Conservation (phyloP, 2,329 filamentous ascomycete species). For the Cadophora sp. region DNA sequence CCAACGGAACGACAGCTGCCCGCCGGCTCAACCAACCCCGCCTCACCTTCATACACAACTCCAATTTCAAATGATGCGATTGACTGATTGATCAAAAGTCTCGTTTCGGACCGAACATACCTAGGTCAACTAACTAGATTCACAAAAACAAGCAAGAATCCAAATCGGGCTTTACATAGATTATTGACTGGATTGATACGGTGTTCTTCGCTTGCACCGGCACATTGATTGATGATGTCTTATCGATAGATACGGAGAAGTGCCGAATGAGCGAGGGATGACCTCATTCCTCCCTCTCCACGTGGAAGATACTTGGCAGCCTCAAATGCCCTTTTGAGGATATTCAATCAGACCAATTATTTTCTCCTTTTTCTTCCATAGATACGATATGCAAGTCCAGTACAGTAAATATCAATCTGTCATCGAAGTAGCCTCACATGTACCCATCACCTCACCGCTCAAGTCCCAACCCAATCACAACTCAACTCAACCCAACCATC, state of each 20-base stretch:
- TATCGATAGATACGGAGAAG: constrained; percentile 1
- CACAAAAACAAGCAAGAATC: background rate
- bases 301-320: background rate
- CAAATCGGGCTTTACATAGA: background rate
- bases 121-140: background rate
- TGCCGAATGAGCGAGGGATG: background rate
- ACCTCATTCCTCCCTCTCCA: background rate
- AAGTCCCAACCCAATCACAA: background rate
- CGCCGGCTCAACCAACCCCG: too few relatives aligned
- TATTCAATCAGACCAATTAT: background rate
- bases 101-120: background rate
- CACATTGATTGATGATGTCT: background rate
- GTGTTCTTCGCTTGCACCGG: too few relatives aligned
- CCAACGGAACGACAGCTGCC: too few relatives aligned
- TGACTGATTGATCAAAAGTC: background rate
- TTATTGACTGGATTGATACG: too few relatives aligned
- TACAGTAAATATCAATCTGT: too few relatives aligned
- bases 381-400: too few relatives aligned
- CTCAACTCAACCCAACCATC: background rate
- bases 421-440: background rate
- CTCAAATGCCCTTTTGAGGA: background rate
- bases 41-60: too few relatives aligned
- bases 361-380: background rate
- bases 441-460: background rate
- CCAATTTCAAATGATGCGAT: background rate